These are phyloP conservation scores for Cladosporium oxysporum DNA, from an alignment of 2,329 filamentous ascomycete species.

Conservation along the genomic window DNA sequence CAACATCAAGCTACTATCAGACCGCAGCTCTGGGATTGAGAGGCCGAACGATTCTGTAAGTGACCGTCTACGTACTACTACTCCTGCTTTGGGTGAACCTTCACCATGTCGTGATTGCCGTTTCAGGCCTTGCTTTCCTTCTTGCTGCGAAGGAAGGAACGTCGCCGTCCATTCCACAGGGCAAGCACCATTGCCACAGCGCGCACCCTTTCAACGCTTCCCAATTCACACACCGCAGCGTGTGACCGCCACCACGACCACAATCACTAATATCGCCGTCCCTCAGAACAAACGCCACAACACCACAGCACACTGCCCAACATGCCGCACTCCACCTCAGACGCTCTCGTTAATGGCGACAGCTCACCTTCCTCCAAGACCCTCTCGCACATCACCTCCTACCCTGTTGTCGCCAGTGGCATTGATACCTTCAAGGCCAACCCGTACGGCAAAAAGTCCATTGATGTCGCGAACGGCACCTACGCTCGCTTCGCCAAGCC, in stretches of 20 bases:
- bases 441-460: constrained; percentile 78
- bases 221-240: neutral
- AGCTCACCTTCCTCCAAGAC: constrained; percentile 50
- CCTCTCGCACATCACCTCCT: constrained; percentile 69
- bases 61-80: neutral
- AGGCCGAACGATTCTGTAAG: neutral
- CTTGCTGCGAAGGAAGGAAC: neutral
- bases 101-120: constrained; percentile 1
- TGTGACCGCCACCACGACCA: neutral
- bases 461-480: constrained; percentile 72
- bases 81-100: neutral
- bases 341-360: constrained; percentile 49
- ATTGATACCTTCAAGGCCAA: constrained; percentile 78
- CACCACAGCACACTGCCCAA: constrained; percentile 1
- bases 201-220: too few species aligned
- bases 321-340: constrained; percentile 54
- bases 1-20: neutral
- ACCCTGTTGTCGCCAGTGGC: constrained; percentile 79
- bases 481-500: constrained; percentile 78
- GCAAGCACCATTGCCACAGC: neutral
- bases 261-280: neutral
- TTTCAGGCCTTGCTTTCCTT: neutral
- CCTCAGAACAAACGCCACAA: neutral
- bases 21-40: neutral
- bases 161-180: neutral